Base-by-base conservation (phyloP, 2,329 filamentous ascomycete genomes). In the Neopestalotiopsis sp. region DNA sequence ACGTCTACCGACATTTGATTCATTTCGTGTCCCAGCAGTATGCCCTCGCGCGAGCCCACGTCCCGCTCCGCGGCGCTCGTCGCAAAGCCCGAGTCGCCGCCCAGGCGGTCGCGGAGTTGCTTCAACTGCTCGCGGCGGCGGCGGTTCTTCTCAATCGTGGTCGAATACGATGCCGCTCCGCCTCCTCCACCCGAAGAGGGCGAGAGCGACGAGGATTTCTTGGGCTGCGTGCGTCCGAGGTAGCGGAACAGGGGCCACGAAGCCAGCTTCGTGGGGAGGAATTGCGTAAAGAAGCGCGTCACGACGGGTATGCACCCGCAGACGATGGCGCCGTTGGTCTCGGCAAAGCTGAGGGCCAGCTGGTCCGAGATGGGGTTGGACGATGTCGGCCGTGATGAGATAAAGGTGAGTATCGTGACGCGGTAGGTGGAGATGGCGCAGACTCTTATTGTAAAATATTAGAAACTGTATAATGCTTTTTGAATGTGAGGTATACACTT, bases 311-410 rank as follows among this genome's bases (percentile, higher is more conserved):
- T 53, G 53, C 45, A 57, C 28, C 58, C 67, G 24, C 67, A 69
- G 67, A 66, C 28, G 38, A 69, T 58, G 62, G 62, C 67, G 20
- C 67, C 67, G 57, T 69, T 69, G n/a, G 49, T 42, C 61, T 68
- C 67, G 61, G 61, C 62, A 32, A 68, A 68, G 53, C 45, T 59
- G 30, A 68, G 30, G 13, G n/a, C 34, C 49, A 68, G 34, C 61
- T 65, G 30, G n/a, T 63, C 53, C 7, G 58, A 34, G 10, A 67
- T 56, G 40, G 58, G 34, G 12, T 57, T 45, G 3, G 53, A 45
- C 3, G 53, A 28, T 9, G 53, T 28, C 12, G 17, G 10, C n/a
- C n/a, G 10, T 17, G 38, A 53, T 4, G 61, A 45, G 24, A 65
- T 66, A 42, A 61, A 66, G 13, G 67, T 69, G 10, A 69, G 32